phyloP scores from a whole-genome alignment of 768 basidiomycete species.

The Auriscalpium orientale region DNA sequence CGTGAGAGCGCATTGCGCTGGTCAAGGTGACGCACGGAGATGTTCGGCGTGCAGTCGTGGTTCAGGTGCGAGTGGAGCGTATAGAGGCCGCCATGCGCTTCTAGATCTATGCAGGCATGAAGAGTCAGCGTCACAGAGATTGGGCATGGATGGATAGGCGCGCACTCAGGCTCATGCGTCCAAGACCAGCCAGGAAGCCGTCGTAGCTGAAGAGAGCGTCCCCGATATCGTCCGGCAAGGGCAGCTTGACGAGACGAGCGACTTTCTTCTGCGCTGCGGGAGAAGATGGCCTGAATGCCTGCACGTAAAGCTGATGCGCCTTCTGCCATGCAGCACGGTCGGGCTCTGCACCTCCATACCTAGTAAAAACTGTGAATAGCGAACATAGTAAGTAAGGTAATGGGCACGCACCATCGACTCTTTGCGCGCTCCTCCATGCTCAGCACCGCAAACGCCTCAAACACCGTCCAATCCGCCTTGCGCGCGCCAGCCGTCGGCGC shows the following conservation, averaged over 20 bases:
- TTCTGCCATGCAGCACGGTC: slow-evolving; percentile 62
- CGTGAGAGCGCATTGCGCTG: slow-evolving; percentile 60
- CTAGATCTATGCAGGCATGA: slow-evolving; percentile 45
- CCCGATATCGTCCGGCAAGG: slow-evolving; percentile 39
- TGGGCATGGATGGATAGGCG: slow-evolving; percentile 11
- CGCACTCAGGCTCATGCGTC: slow-evolving; percentile 77
- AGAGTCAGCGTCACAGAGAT: not conserved
- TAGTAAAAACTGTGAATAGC: slow-evolving; percentile 15
- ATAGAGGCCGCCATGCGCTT: slow-evolving; percentile 83
- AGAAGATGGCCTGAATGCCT: slow-evolving; percentile 54
- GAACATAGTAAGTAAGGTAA: not conserved
- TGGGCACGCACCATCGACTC: slow-evolving; percentile 34
- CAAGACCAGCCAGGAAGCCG: slow-evolving; percentile 63
- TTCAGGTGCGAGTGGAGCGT: slow-evolving; percentile 82
- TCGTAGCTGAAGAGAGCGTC: slow-evolving; percentile 68
- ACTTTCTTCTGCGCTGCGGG: slow-evolving; percentile 50
- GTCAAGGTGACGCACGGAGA: slow-evolving; percentile 73
- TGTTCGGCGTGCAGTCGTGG: slow-evolving; percentile 75
- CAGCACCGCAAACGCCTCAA: slow-evolving; percentile 60
- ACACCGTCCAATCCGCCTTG: slow-evolving; percentile 44
- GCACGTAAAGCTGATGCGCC: slow-evolving; percentile 48
- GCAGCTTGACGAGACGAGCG: slow-evolving; percentile 43
- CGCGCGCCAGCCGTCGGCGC: slow-evolving; percentile 42
- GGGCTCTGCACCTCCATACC: slow-evolving; percentile 39
- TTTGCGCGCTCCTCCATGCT: slow-evolving; percentile 62